Evolutionary conservation across 805 yeast species (phyloP), one percentile per base, ranked within the genome.

Genomic region (Wickerhamiella bombiphila): DNA sequence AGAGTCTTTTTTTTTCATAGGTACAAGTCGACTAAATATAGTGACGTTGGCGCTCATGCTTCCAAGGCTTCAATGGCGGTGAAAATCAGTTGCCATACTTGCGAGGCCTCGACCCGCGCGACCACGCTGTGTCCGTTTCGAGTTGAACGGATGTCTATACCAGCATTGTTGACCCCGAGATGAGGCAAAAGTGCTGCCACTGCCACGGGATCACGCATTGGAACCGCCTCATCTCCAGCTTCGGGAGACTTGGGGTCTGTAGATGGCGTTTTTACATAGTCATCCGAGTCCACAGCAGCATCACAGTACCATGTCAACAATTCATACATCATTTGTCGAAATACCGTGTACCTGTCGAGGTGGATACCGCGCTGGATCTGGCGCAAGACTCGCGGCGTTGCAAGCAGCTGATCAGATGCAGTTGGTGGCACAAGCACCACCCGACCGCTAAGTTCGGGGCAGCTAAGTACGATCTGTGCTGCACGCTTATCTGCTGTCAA

Each of bases 161-260:
- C 50, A 13, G 37, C 37, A 21, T 45, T 42, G 13, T 24, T 13
- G 14, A 36, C 29, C 18, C 42, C 42, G 14, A 46, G 25, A 13
- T 42, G 53, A 16, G 71, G 69, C 36, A 80, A 54, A 26, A 80
- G 49, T 0, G 72, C 73, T 37, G 69, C 70, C 8, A 79, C 60
- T 1, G 93, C 80, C 36, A 80, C 60, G 1, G 91, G 88, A 54
- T 81, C 94, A 56, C 82, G 93, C 1, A 80, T 65, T 1, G 85
- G 82, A 3, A 91, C 85, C 13, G 26, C 26, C 26, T 9, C 26
- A 24, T 24, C 26, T 24, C 0, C 91, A 88, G 4, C 26, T n/a
- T n/a, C n/a, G n/a, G n/a, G n/a, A n/a, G n/a, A n/a, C n/a, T n/a
- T n/a, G n/a, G n/a, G n/a, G n/a, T n/a, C n/a, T n/a, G n/a, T n/a